phyloP scores from a whole-genome alignment of 2,329 filamentous ascomycete genomes.

The Tolypocladium inflatum region DNA sequence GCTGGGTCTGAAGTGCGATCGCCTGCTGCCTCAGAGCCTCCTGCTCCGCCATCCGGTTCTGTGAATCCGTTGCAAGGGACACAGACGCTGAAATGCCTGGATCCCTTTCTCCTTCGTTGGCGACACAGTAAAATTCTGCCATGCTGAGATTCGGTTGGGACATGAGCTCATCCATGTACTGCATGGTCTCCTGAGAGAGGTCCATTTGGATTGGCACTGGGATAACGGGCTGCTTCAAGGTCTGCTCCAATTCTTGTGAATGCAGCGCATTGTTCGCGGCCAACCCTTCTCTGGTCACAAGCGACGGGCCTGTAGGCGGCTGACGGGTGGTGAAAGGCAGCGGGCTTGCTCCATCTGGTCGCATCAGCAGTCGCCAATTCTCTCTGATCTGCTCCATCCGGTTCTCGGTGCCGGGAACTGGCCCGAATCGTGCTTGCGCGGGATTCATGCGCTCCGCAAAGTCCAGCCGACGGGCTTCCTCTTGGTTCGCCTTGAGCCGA shows the following conservation, averaged over 20 bases:
- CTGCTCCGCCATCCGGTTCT: constrained; percentile 6
- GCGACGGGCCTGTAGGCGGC: not conserved
- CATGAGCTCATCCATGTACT: constrained; percentile 28
- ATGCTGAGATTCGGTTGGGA: constrained; percentile 24
- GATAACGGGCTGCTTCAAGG: constrained; percentile 2
- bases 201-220: constrained; percentile 12
- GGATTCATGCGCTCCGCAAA: constrained; percentile 34
- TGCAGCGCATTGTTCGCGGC: not conserved
- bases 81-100: not conserved
- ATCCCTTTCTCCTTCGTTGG: not conserved
- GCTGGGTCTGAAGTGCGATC: constrained; percentile 11
- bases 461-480: constrained; percentile 40
- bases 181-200: constrained; percentile 19
- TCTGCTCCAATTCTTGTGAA: constrained; percentile 7
- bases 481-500: constrained; percentile 36
- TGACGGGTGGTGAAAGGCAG: constrained; percentile 2
- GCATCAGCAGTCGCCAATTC: constrained; percentile 42
- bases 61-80: not conserved
- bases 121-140: constrained; percentile 20
- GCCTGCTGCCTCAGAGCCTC: constrained; percentile 10
- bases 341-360: constrained; percentile 16
- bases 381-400: constrained; percentile 35
- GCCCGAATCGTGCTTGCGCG: constrained; percentile 35
- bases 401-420: constrained; percentile 35
- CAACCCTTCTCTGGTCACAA: not conserved